Base-by-base conservation (phyloP, 305 asterid species). In the Euphrasia arctica region DNA sequence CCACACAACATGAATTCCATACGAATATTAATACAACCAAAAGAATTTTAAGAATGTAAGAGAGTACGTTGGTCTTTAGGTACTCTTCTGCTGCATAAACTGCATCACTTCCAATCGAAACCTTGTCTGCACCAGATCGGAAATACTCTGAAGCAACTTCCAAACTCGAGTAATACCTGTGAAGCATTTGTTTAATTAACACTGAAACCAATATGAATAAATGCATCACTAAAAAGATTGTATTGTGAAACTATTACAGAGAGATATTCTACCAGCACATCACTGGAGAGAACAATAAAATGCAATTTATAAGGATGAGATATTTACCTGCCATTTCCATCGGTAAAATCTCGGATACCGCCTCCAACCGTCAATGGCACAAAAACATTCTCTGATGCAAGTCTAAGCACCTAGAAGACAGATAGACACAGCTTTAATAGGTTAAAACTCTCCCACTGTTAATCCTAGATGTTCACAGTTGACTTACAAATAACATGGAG, bases 61-160 rank as follows among this genome's bases (percentile, higher is more conserved):
- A 55, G 36, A 65, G 42, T 83, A 89, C 98, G 66, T 90, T 83
- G 18, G 90, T 83, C 78, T 77, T 87, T 43, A 89, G 67, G 76
- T 80, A 85, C 75, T 92, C 96, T 73, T 92, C 98, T 41, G 98
- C 95, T 58, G 98, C 96, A 78, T 87, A 89, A 62, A 92, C 98
- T 57, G 98, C 98, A 80, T 92, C 97, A 73, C 97, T 89, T 73
- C 98, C 98, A 66, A 92, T 89, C 34, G 98, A 92, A 62, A 92
- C 64, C 79, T 92, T 92, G 78, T 92, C 98, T 54, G 98, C 98
- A 39, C 98, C 98, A 62, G 98, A 92, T 54, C 98, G 85, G 66
- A 92, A 92, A 77, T 92, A 92, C 64, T 92, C 98, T 71, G 98
- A 84, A 75, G 98, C 97, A 75, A 92, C 98, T 78, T 91, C 97